phyloP scores from a whole-genome alignment of 2,329 filamentous ascomycete species.

The Calonectria ilicicola region DNA sequence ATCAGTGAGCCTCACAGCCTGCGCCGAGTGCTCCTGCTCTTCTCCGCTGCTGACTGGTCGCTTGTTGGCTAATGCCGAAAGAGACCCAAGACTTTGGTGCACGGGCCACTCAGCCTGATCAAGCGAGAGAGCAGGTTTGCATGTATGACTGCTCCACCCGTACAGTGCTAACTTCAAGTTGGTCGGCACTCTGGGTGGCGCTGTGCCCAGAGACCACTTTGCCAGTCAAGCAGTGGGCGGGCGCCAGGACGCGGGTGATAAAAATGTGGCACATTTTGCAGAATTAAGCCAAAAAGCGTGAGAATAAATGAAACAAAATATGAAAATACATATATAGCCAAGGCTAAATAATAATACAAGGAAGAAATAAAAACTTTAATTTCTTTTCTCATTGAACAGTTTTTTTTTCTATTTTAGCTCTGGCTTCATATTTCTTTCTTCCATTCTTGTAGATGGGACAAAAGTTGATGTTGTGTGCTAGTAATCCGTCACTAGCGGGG shows the following conservation, averaged over 20 bases:
- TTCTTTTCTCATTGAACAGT: too few relatives aligned
- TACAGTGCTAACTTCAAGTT: neutral
- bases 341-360: too few relatives aligned
- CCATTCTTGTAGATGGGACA: too few relatives aligned
- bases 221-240: neutral
- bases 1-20: conserved; percentile 23
- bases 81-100: neutral
- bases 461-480: too few relatives aligned
- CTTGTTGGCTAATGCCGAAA: conserved; percentile 1
- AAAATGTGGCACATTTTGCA: too few relatives aligned
- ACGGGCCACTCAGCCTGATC: neutral
- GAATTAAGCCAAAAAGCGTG: too few relatives aligned
- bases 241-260: too few relatives aligned
- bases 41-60: conserved; percentile 11
- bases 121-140: neutral
- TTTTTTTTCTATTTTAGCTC: too few relatives aligned
- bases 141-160: neutral
- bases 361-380: too few relatives aligned
- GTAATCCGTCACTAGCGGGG: neutral
- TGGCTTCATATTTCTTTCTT: too few relatives aligned
- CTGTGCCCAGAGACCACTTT: neutral
- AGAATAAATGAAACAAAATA: too few relatives aligned
- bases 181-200: neutral
- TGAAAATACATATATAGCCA: too few relatives aligned
- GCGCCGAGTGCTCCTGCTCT: neutral